Evolutionary conservation across 1,284 basidiomycete species (phyloP), one percentile per base, ranked within the genome.

Genomic region (Cutaneotrichosporon arboriforme): DNA sequence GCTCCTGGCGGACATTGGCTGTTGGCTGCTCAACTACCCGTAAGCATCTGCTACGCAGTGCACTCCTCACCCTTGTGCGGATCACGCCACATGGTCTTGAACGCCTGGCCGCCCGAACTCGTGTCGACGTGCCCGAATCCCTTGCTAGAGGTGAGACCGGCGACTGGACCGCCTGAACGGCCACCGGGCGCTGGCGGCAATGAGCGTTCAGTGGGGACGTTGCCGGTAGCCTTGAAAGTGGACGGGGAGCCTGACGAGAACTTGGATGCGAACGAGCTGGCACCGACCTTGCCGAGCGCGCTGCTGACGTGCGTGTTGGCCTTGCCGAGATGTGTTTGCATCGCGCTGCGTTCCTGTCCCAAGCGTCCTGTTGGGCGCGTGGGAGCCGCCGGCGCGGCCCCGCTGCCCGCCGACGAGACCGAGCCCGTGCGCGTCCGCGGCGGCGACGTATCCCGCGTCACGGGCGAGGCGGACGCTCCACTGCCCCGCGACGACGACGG

Each of bases 21-120:
- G 36, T 15, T 15, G 36, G 36, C 36, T 37, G 36, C 36, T 37
- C 14, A 15, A 37, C 36, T 37, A n/a, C n/a, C n/a, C n/a, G n/a
- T n/a, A n/a, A n/a, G n/a, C n/a, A n/a, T n/a, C n/a, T n/a, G n/a
- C n/a, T n/a, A n/a, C n/a, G n/a, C n/a, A n/a, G n/a, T n/a, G n/a
- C n/a, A n/a, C n/a, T n/a, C n/a, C n/a, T 35, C 17, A 64, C 60
- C 57, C 37, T 66, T 66, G 45, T 67, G 60, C 12, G 67, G 66
- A 51, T 69, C 67, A 36, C 61, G 63, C 61, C 61, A 69, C 67
- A 69, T 69, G 52, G 60, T 63, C 21, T 63, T 69, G 38, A 66
- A 60, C 1, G 67, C 63, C 34, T 49, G 41, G 59, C 64, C 62
- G 49, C 61, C 64, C 14, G 59, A 64, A 13, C 56, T 55, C 0